These are phyloP conservation scores for Aureobasidium sp. DNA, from an alignment of 2,329 filamentous ascomycete genomes.

Conservation along the genomic window DNA sequence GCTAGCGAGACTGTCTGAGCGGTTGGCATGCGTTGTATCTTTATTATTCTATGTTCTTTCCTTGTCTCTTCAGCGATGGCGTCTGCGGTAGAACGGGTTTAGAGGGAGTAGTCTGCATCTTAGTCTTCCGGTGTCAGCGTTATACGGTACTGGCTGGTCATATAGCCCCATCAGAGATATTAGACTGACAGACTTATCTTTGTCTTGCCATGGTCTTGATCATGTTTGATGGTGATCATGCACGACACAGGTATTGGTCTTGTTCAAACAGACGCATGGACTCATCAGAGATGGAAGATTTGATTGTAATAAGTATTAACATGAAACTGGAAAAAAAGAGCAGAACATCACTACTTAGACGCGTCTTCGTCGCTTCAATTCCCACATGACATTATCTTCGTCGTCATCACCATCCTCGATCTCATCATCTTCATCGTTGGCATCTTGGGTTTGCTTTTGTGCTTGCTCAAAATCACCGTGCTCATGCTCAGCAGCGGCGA, in stretches of 20 bases:
- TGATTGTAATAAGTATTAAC: neutral
- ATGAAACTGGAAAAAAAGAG: neutral
- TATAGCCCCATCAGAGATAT: too few relatives aligned
- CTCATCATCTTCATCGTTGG: neutral
- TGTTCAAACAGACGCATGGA: too few relatives aligned
- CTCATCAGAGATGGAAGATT: too few relatives aligned
- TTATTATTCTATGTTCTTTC: neutral
- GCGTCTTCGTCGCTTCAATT: conserved; percentile 4
- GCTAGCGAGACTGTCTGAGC: neutral
- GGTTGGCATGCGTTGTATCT: too few relatives aligned
- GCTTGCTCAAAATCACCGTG: neutral
- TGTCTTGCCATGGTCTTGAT: too few relatives aligned
- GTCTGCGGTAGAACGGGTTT: neutral
- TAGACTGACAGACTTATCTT: too few relatives aligned
- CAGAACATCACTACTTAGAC: neutral
- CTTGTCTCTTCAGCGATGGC: neutral
- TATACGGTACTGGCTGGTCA: neutral
- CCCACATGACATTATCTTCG: neutral
- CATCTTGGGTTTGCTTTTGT: neutral
- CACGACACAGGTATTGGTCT: too few relatives aligned
- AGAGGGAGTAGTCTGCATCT: neutral
- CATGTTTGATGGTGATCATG: too few relatives aligned
- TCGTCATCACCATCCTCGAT: neutral
- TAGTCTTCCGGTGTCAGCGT: neutral
- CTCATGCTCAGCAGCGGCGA: conserved; percentile 13